Evolutionary conservation across 495 filamentous ascomycete genomes (phyloP).

Genomic region (Aspergillus hancockii): DNA sequence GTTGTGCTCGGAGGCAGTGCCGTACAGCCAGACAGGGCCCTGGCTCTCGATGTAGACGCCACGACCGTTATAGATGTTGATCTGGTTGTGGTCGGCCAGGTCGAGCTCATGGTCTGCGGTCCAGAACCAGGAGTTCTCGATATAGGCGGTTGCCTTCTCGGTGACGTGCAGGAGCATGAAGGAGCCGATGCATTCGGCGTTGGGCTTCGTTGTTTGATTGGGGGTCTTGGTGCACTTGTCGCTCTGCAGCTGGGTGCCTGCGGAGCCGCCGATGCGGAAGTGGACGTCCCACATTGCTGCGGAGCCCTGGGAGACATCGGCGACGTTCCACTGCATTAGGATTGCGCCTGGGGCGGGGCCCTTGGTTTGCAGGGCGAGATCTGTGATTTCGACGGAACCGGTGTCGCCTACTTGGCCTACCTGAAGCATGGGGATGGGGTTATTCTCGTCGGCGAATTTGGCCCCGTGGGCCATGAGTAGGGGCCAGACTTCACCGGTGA

Average conservation of each 20-base stretch:
- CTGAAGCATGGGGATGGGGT: conserved; percentile 64
- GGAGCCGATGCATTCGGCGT: conserved; percentile 63
- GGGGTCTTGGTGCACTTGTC: conserved; percentile 69
- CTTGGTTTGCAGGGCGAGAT: conserved; percentile 60
- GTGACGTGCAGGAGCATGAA: conserved; percentile 86
- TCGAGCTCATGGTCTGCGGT: conserved; percentile 93
- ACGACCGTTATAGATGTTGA: conserved; percentile 90
- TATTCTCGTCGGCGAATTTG: conserved; percentile 67
- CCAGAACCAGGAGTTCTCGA: conserved; percentile 97
- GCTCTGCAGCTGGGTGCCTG: conserved; percentile 78
- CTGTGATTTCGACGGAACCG: conserved; percentile 80
- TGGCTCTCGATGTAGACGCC: conserved; percentile 75
- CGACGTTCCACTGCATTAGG: conserved; percentile 89
- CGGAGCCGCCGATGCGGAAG: conserved; percentile 77
- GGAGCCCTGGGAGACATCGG: conserved; percentile 62
- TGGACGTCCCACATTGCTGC: conserved; percentile 91
- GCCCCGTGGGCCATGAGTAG: conserved; percentile 80
- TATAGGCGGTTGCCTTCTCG: conserved; percentile 66
- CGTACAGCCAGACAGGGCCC: conserved; percentile 64
- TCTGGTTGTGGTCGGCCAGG: conserved; percentile 70
- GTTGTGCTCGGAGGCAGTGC: conserved; percentile 83
- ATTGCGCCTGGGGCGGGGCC: conserved; percentile 84
- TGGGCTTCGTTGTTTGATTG: conserved; percentile 52
- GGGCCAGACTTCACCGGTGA: conserved; percentile 91
- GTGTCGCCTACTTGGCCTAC: conserved; percentile 77